phyloP scores from a whole-genome alignment of 805 yeast genomes.

The Isabelozyma heimii region DNA sequence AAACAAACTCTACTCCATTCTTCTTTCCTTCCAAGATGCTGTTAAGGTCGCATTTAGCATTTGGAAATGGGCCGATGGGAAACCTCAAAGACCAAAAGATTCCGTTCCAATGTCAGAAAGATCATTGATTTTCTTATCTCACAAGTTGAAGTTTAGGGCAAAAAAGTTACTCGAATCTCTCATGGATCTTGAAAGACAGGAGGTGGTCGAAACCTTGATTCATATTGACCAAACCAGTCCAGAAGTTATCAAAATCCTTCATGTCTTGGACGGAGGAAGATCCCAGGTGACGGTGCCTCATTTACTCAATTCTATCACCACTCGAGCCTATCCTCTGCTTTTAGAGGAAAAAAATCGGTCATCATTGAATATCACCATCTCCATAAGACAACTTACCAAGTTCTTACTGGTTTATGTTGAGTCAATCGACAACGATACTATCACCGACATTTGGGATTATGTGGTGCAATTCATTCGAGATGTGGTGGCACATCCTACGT shows the following conservation, averaged over 20 bases:
- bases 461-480: constrained; percentile 61
- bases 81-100: constrained; percentile 9
- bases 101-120: constrained; percentile 13
- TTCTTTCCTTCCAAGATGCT: constrained; percentile 64
- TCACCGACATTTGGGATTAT: constrained; percentile 74
- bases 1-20: constrained; percentile 52
- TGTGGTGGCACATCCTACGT: constrained; percentile 42
- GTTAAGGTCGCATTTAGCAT: constrained; percentile 53
- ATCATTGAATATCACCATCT: constrained; percentile 44
- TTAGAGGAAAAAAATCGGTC: constrained; percentile 38
- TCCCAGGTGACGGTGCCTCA: constrained; percentile 72
- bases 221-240: constrained; percentile 20
- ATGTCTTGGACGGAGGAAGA: constrained; percentile 80
- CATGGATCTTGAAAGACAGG: constrained; percentile 67
- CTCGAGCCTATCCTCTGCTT: constrained; percentile 40
- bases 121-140: constrained; percentile 43
- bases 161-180: constrained; percentile 63
- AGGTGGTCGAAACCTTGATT: constrained; percentile 67
- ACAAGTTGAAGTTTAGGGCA: constrained; percentile 64
- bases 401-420: constrained; percentile 62
- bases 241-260: constrained; percentile 54
- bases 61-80: constrained; percentile 69
- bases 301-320: constrained; percentile 53
- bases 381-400: constrained; percentile 42
- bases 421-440: constrained; percentile 69